Percentiles rank a stretch among this genome's conserved stretches.
Evolutionary conservation across 306 rosid species (phyloP).

Genomic region (Sesbania bispinosa): DNA sequence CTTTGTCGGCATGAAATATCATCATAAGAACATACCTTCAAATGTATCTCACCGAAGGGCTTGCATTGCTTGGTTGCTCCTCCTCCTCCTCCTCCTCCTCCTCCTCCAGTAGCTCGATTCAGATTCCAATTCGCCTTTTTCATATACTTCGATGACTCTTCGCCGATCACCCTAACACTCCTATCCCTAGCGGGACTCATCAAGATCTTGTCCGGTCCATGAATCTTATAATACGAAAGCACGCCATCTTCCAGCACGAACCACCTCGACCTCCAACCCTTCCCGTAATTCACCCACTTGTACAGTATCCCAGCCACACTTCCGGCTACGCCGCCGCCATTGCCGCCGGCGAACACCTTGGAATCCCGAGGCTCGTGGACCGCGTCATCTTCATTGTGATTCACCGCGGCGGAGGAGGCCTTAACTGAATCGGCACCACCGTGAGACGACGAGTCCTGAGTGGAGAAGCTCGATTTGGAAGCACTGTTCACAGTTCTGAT

Average conservation of each 20-base stretch:
- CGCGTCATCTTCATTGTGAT: constrained; percentile 46
- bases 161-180: constrained; percentile 84
- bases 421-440: constrained; percentile 51
- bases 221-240: constrained; percentile 94
- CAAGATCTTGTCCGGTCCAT: constrained; percentile 94
- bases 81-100: background rate
- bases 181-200: constrained; percentile 76
- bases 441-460: constrained; percentile 57
- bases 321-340: constrained; percentile 48
- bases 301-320: constrained; percentile 85
- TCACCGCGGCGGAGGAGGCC: constrained; percentile 32
- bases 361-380: constrained; percentile 53
- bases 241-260: constrained; percentile 93
- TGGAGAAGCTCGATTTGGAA: constrained; percentile 53
- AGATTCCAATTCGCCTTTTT: constrained; percentile 75
- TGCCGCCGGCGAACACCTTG: constrained; percentile 43
- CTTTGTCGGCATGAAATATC: background rate
- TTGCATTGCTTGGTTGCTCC: constrained; percentile 54
- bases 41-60: constrained; percentile 94
- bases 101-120: constrained; percentile 35
- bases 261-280: constrained; percentile 98
- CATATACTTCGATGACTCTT: constrained; percentile 66
- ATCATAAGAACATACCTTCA: constrained; percentile 67
- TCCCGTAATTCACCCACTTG: constrained; percentile 99
- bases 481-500: constrained; percentile 42